phyloP scores from a whole-genome alignment of 139 green algal species.

The Dunaliella primolecta region DNA sequence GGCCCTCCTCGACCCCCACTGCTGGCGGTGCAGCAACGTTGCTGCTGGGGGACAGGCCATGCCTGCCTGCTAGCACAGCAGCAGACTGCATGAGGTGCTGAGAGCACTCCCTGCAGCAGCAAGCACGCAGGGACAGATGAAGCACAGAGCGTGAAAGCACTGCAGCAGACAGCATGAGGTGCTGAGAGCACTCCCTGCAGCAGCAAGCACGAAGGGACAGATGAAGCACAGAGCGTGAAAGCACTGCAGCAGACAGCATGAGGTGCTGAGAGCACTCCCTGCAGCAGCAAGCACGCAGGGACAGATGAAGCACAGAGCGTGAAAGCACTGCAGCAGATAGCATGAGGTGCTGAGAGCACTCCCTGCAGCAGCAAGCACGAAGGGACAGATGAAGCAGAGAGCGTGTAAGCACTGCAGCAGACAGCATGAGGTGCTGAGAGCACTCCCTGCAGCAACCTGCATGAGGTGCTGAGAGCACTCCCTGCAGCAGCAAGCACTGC shows the following conservation, averaged over 20 bases:
- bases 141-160: slow-evolving; percentile 13
- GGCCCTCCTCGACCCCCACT: too few relatives aligned
- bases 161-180: slow-evolving; percentile 17
- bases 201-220: too few relatives aligned
- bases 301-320: too few relatives aligned
- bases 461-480: slow-evolving; percentile 14
- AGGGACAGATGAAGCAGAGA: too few relatives aligned
- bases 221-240: too few relatives aligned
- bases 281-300: not conserved
- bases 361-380: slow-evolving; percentile 11
- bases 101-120: slow-evolving; percentile 18
- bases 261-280: slow-evolving; percentile 21
- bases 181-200: slow-evolving; percentile 19
- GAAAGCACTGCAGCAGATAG: slow-evolving; percentile 12
- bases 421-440: slow-evolving; percentile 10
- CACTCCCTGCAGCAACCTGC: slow-evolving; percentile 30
- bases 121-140: too few relatives aligned
- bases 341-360: slow-evolving; percentile 22
- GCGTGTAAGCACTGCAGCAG: slow-evolving; percentile 10
- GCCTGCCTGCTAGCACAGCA: slow-evolving; percentile 8
- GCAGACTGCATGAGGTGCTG: slow-evolving; percentile 19
- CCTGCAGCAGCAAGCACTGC: too few relatives aligned
- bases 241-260: slow-evolving; percentile 18
- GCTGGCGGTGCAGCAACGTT: too few relatives aligned
- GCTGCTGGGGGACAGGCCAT: not conserved